Evolutionary conservation across 2,329 filamentous ascomycete genomes (phyloP), one percentile per base, ranked within the genome.

Genomic region (Colletotrichum musicola): DNA sequence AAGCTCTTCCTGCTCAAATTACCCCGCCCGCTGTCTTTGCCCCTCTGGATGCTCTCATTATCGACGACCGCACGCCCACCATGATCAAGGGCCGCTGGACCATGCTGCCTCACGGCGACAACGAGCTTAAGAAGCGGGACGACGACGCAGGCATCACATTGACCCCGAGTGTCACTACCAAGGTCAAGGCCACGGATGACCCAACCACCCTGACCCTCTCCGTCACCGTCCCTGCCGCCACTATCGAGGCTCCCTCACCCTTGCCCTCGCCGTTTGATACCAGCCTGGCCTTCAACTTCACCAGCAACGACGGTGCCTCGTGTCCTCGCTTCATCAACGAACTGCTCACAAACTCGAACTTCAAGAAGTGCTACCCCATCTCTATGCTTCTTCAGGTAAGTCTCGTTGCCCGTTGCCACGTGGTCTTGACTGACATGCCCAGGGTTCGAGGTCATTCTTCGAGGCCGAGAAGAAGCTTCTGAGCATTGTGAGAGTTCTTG

Each of bases 361-460:
- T 96, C 73, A 86, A 88, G 73, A 78, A 86, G 59, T 98, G 95
- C 81, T 89, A 95, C 72, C 93, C 95, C 0, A 84, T 98, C 65
- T 97, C 95, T 1, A 85, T 97, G 74, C 87, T 98, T 72, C 84
- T 98, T 10, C 89, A 93, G 83, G 92, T 93, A 81, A 76, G 87
- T 76, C 10, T 6, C 6, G 16, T 7, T 13, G 40, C 5, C 40
- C 27, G 35, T 54, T 22, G 55, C 16, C 35, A 22, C 10, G 58
- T 18, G 42, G 13, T 49, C 69, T 47, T 50, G 68, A 68, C 73
- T 79, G 62, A 78, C 57, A 40, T 42, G 40, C 13, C 16, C 77
- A 97, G 90, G 94, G 92, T 71, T 98, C 95, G 10, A 88, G 86
- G 59, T 89, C 89, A 47, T 97, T 98, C 82, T 98, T 98, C 83